Conservation (phyloP, 352 stramenopile species). For the Phytopythium oedochilum region DNA sequence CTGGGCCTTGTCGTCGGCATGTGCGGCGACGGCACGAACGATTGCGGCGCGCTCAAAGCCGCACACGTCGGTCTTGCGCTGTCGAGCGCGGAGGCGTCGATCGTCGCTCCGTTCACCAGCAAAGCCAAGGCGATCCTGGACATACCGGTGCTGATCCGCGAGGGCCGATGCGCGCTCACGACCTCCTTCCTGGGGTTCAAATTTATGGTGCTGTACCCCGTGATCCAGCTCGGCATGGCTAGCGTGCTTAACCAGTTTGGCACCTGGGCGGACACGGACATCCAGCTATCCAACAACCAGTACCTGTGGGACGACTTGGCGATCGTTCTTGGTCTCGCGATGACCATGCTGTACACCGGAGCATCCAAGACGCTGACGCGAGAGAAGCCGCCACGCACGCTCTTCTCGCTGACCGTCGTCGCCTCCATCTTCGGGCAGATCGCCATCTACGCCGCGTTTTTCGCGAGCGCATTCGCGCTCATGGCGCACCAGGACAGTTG, state of each 20-base stretch:
- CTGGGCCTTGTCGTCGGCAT: background rate
- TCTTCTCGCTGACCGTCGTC: conserved; percentile 49
- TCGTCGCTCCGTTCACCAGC: conserved; percentile 87
- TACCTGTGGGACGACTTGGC: conserved; percentile 54
- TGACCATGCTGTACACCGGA: conserved; percentile 50
- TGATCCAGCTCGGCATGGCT: conserved; percentile 52
- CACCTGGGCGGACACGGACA: conserved; percentile 19
- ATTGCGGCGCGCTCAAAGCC: conserved; percentile 80
- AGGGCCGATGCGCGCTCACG: conserved; percentile 77
- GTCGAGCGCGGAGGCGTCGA: conserved; percentile 75
- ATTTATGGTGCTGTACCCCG: conserved; percentile 50
- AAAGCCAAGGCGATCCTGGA: conserved; percentile 72
- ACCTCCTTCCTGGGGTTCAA: conserved; percentile 57
- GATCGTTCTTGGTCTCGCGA: conserved; percentile 41
- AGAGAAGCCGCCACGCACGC: conserved; percentile 30
- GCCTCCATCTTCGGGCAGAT: conserved; percentile 36
- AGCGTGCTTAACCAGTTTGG: conserved; percentile 25
- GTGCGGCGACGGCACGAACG: conserved; percentile 61
- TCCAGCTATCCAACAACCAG: conserved; percentile 53
- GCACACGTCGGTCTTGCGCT: conserved; percentile 87
- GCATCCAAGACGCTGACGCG: conserved; percentile 25
- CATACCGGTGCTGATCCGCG: conserved; percentile 71
- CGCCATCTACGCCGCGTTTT: conserved; percentile 29
- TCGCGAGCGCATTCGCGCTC: conserved; percentile 20
- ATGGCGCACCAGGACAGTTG: conserved; percentile 22